Percentiles rank a stretch among this genome's conserved stretches.
Conservation (phyloP, 2,329 filamentous ascomycete species). For the Aschersonia sp. region DNA sequence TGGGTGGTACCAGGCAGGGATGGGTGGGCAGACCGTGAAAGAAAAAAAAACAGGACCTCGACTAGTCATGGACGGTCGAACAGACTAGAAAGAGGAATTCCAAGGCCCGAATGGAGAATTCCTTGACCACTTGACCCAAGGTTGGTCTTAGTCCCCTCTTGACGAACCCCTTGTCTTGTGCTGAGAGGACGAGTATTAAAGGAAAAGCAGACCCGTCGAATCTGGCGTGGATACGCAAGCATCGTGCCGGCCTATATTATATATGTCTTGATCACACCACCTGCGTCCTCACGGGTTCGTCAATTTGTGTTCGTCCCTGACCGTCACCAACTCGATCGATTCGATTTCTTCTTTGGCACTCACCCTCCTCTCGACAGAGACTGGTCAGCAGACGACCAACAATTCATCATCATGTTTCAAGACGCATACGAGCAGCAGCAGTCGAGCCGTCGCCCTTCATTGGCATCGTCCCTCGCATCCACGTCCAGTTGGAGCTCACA, state of each 20-base stretch:
- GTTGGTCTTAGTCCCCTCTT: background rate
- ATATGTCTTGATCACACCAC: background rate
- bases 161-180: background rate
- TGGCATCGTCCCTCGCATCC: constrained; percentile 1
- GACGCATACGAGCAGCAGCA: background rate
- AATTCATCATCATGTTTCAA: background rate
- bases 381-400: background rate
- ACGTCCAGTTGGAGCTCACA: constrained; percentile 1
- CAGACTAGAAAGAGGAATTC: background rate
- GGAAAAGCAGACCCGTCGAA: background rate
- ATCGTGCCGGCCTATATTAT: background rate
- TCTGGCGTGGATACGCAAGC: background rate
- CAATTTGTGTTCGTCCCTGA: background rate
- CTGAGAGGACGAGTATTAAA: background rate
- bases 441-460: constrained; percentile 1
- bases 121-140: background rate
- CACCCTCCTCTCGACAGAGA: background rate
- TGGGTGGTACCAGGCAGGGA: background rate
- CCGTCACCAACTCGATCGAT: background rate
- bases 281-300: background rate
- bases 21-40: background rate
- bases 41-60: background rate
- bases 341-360: background rate
- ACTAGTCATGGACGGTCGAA: background rate
- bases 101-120: constrained; percentile 3